phyloP scores from a whole-genome alignment of 768 basidiomycete genomes.

The Naganishia friedmannii region DNA sequence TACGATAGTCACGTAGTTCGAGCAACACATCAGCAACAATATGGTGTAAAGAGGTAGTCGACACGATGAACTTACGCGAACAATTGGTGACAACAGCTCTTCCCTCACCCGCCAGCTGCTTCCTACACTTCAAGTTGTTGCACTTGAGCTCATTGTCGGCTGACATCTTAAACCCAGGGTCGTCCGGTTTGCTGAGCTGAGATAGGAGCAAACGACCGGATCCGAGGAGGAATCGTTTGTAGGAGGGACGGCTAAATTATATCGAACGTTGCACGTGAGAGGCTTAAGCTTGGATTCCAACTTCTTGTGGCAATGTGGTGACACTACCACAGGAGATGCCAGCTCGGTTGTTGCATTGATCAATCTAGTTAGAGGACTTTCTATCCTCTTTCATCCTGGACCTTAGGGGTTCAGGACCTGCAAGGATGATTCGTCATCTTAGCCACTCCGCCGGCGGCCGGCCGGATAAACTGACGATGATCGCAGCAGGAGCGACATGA shows the following conservation, averaged over 20 bases:
- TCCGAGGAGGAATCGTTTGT: background rate
- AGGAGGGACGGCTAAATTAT: background rate
- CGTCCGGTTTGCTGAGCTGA: background rate
- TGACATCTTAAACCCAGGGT: slow-evolving; percentile 8
- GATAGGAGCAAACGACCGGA: background rate
- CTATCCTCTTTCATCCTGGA: background rate
- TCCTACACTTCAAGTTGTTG: slow-evolving; percentile 34
- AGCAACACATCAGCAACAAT: background rate
- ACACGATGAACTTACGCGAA: slow-evolving; percentile 33
- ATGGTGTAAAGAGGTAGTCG: background rate
- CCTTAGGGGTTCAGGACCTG: background rate
- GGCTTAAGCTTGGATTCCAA: no score
- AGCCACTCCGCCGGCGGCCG: background rate
- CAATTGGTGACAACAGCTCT: slow-evolving; percentile 43
- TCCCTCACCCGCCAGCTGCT: slow-evolving; percentile 32
- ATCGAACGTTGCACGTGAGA: no score
- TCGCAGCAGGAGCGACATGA: no score
- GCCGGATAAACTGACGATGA: no score
- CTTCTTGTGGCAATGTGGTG: no score
- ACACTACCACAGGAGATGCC: no score
- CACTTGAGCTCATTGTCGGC: slow-evolving; percentile 29
- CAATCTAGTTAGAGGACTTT: background rate
- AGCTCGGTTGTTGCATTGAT: background rate
- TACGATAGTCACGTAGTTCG: background rate
- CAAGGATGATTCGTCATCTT: background rate